Base-by-base conservation (phyloP, 2,329 filamentous ascomycete genomes). In the Scedosporium dehoogii region DNA sequence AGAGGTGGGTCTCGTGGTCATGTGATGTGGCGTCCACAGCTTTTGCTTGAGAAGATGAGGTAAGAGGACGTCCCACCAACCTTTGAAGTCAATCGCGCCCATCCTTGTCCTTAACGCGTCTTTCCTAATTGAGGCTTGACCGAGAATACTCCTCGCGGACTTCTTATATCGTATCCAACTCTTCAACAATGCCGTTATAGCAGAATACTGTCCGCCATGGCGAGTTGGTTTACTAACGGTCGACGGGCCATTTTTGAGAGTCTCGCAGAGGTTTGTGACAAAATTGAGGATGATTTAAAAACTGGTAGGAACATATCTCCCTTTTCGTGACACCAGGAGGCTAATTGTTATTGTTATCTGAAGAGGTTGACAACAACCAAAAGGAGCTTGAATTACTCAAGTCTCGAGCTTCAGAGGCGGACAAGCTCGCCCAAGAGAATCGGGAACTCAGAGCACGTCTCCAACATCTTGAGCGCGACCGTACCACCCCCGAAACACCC, bases 351-450 rank as follows among this genome's bases (percentile, higher is more conserved):
- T n/a, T n/a, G n/a, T 63, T 64, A 65, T 69, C 21, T 69, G 73
- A 62, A 57, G 61, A 66, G 27, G 62, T 64, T 33, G 59, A 63
- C 16, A 42, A 60, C 29, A 55, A 48, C 56, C 59, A 66, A 10
- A 65, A 71, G 5, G 75, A 79, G 64, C 63, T 79, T 9, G 68
- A 72, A 25, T 66, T 67, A n/a, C 67, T 78, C 4, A 73, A 65
- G 51, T 65, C 64, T 12, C 70, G 66, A 23, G 72, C 71, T n/a
- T 70, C 69, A 16, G 65, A 70, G 27, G 72, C 72, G 21, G 70
- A 73, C 14, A 68, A 65, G 1, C 67, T 82, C 27, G 73, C 79
- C 61, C 66, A 73, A 16, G 77, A 81, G 63, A 81, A 80, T 59
- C 66, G 66, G n/a, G 64, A 70, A 4, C 71, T 84, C 5, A 73